A percentile compares a stretch with the other conserved stretches of the same genome.
These are phyloP conservation scores for Tagetes erecta DNA, from an alignment of 129 eudicot genomes.

Conservation along the genomic window DNA sequence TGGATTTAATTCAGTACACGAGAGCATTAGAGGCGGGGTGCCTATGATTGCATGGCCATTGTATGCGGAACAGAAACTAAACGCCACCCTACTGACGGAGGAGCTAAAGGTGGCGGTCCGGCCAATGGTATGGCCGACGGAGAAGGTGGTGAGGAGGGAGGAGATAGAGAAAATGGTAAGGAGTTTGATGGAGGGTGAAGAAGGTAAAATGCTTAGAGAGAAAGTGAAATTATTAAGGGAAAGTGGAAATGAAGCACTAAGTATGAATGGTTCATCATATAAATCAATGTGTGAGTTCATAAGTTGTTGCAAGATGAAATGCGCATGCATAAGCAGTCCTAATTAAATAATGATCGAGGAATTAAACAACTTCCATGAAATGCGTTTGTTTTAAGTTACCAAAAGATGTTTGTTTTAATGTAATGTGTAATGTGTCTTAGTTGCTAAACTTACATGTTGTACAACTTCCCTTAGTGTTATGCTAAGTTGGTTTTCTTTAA, in stretches of 20 bases:
- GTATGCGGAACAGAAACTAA: conserved; percentile 52
- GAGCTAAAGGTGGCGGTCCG: conserved; percentile 44
- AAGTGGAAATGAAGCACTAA: conserved; percentile 33
- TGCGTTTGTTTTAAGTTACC: too few relatives aligned
- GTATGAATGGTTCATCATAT: conserved; percentile 45
- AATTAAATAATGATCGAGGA: too few relatives aligned
- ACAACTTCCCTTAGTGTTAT: too few relatives aligned
- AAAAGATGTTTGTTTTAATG: too few relatives aligned
- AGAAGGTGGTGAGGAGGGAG: conserved; percentile 39
- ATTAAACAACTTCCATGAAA: too few relatives aligned
- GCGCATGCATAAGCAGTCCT: too few relatives aligned
- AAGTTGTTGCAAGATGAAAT: conserved; percentile 2
- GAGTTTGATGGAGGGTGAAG: conserved; percentile 42
- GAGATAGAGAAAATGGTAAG: conserved; percentile 49
- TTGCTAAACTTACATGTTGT: too few relatives aligned
- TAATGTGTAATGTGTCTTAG: too few relatives aligned
- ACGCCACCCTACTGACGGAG: conserved; percentile 41
- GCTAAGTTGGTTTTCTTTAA: too few relatives aligned
- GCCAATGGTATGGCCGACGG: conserved; percentile 28
- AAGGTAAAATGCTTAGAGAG: conserved; percentile 39
- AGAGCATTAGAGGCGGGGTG: conserved; percentile 46
- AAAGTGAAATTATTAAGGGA: conserved; percentile 33
- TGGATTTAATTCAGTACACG: conserved; percentile 50
- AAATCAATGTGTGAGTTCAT: conserved; percentile 38
- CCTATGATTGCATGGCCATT: conserved; percentile 64